These are phyloP conservation scores for Sclerotinia minor DNA, from an alignment of 2,329 filamentous ascomycete genomes.

Conservation along the genomic window DNA sequence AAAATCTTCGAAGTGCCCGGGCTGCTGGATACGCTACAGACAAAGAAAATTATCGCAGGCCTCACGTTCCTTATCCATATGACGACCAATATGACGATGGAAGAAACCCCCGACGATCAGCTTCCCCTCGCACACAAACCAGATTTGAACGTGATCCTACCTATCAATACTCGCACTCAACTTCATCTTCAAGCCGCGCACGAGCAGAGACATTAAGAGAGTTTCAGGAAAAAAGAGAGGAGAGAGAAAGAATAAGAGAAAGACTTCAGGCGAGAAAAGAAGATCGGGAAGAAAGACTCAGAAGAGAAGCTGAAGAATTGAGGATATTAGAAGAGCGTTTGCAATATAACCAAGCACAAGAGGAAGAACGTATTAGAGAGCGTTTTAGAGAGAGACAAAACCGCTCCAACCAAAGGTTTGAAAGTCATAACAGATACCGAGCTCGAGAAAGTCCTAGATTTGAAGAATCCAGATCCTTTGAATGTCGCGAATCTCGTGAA, in stretches of 20 bases:
- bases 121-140: background rate
- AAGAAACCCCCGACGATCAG: background rate
- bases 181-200: background rate
- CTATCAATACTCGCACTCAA: background rate
- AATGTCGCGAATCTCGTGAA: background rate
- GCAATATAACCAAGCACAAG: background rate
- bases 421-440: background rate
- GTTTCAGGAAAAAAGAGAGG: background rate
- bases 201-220: background rate
- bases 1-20: background rate
- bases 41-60: background rate
- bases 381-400: background rate
- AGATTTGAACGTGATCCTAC: background rate
- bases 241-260: background rate
- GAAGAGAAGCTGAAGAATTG: background rate
- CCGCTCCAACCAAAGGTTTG: background rate
- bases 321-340: background rate
- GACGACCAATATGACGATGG: background rate
- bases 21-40: background rate
- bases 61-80: background rate
- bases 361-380: background rate
- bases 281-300: background rate
- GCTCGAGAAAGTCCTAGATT: background rate
- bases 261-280: background rate
- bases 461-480: background rate